Evolutionary conservation across 345 rosid genomes (phyloP).

Genomic region (Gossypium longicalyx): DNA sequence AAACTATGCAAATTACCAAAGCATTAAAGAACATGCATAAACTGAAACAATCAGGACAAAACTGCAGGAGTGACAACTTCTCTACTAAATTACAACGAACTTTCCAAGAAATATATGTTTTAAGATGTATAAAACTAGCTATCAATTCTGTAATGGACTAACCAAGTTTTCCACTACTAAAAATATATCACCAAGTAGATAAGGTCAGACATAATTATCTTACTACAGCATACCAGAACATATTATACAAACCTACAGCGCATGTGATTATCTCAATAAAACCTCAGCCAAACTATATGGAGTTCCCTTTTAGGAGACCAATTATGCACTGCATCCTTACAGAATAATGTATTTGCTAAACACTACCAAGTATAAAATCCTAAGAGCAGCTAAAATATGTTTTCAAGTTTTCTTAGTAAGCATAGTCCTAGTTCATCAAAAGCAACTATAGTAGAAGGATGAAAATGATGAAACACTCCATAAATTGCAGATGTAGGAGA

Average conservation of each 20-base stretch:
- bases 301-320: background rate
- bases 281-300: background rate
- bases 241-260: background rate
- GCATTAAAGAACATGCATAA: background rate
- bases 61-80: background rate
- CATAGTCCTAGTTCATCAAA: background rate
- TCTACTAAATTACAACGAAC: background rate
- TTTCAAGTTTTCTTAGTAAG: too few species aligned
- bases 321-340: background rate
- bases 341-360: background rate
- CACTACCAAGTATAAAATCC: background rate
- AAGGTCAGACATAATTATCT: background rate
- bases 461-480: background rate
- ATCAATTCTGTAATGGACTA: background rate
- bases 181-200: background rate
- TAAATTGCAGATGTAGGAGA: background rate
- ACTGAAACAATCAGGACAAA: background rate
- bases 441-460: background rate
- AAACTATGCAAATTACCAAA: background rate
- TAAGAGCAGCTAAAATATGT: background rate
- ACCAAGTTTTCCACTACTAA: background rate
- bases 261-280: background rate
- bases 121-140: background rate
- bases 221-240: background rate
- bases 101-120: background rate